Base-by-base conservation (phyloP, 148 eudicot species). In the Dysphania ambrosioides region DNA sequence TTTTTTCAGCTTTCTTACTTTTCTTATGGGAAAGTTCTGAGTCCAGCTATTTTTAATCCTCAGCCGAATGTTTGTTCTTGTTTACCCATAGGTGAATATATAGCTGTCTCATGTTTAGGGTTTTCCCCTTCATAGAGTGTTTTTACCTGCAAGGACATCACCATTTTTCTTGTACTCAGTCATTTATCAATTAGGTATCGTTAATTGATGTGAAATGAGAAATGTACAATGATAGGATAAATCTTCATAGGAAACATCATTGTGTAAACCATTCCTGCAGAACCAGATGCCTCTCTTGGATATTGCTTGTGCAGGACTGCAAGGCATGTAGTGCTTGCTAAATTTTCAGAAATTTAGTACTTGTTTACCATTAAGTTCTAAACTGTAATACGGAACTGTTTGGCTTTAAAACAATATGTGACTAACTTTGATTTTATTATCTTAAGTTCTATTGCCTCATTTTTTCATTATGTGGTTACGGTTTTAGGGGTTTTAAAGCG, bases 281-380 rank as follows among this genome's bases (percentile, higher is more conserved):
- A 71, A 55, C 73, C 4, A 21, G 19, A 69, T 69, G 51, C 35
- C n/a, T n/a, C n/a, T n/a, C n/a, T n/a, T n/a, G n/a, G n/a, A n/a
- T n/a, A n/a, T n/a, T n/a, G n/a, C n/a, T n/a, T n/a, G n/a, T n/a
- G n/a, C n/a, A n/a, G n/a, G n/a, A n/a, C n/a, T n/a, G n/a, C n/a
- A n/a, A n/a, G n/a, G n/a, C n/a, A n/a, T n/a, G n/a, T n/a, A n/a
- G n/a, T n/a, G n/a, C n/a, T n/a, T n/a, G n/a, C n/a, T 67, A 66
- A 13, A 4, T 23, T 21, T 23, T 67, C 31, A 24, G 51, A n/a
- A 12, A 10, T 4, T 13, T 30, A 60, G 36, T 3, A 60, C n/a
- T n/a, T n/a, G n/a, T n/a, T n/a, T 29, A 0, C 36, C 36, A 29
- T 15, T 15, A 61, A 7, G 6, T 21, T 30, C 16, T 61, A 30